These are phyloP conservation scores for Boletus rubroflammeus DNA, from an alignment of 768 basidiomycete species.

Conservation along the genomic window DNA sequence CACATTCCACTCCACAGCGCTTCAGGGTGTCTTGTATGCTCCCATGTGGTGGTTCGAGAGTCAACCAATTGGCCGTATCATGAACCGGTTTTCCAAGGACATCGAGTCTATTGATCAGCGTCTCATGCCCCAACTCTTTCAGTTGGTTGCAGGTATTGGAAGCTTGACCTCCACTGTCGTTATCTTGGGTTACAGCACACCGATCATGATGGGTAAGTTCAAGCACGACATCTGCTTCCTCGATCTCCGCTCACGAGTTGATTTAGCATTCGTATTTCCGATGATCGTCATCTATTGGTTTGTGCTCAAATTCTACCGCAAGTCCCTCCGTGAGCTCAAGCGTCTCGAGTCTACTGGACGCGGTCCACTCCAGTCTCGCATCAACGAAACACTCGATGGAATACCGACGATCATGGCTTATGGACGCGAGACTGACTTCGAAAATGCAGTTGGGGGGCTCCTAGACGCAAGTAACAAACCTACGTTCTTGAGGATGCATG, in stretches of 20 bases:
- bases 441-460: constrained; percentile 18
- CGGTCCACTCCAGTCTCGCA: constrained; percentile 47
- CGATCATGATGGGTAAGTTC: constrained; percentile 37
- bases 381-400: constrained; percentile 49
- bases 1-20: constrained; percentile 22
- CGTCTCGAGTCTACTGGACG: constrained; percentile 42
- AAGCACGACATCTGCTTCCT: constrained; percentile 9
- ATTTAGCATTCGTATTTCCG: constrained; percentile 22
- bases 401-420: constrained; percentile 48
- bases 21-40: constrained; percentile 23
- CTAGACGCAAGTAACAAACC: constrained; percentile 29
- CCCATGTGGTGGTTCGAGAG: constrained; percentile 32
- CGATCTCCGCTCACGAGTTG: constrained; percentile 16
- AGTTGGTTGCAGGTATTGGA: constrained; percentile 23
- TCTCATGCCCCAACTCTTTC: constrained; percentile 31
- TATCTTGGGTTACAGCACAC: constrained; percentile 25
- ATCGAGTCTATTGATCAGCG: constrained; percentile 39
- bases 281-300: constrained; percentile 36
- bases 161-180: constrained; percentile 21
- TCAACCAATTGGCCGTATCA: constrained; percentile 41
- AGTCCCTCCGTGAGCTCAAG: constrained; percentile 48
- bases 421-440: constrained; percentile 30
- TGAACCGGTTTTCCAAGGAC: constrained; percentile 46
- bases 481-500: constrained; percentile 24
- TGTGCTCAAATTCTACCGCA: constrained; percentile 45